phyloP scores from a whole-genome alignment of 805 yeast genomes.

The Candida gorgasii region DNA sequence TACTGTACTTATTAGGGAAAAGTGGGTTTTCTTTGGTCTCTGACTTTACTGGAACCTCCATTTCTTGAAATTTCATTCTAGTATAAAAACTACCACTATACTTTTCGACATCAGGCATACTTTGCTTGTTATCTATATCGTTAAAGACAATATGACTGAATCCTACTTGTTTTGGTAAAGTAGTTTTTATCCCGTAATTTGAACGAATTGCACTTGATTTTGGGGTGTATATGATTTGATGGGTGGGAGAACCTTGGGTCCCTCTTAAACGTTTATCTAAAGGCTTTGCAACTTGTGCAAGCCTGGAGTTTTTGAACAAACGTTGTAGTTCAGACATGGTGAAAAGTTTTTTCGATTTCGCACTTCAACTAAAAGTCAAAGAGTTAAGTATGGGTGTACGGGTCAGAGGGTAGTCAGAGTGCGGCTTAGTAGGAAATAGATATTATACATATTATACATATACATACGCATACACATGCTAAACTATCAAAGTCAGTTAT shows the following conservation, averaged over 20 bases:
- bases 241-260: conserved; percentile 52
- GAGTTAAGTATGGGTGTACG: too few relatives aligned
- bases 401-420: too few relatives aligned
- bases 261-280: conserved; percentile 33
- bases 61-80: conserved; percentile 66
- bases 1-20: conserved; percentile 35
- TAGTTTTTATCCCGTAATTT: conserved; percentile 74
- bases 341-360: conserved; percentile 9
- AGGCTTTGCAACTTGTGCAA: conserved; percentile 48
- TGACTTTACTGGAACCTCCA: conserved; percentile 52
- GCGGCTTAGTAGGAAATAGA: too few relatives aligned
- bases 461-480: not conserved
- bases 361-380: too few relatives aligned
- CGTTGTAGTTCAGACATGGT: conserved; percentile 31
- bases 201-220: conserved; percentile 62
- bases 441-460: too few relatives aligned
- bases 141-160: conserved; percentile 61
- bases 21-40: conserved; percentile 40
- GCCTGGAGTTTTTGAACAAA: conserved; percentile 40
- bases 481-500: conserved; percentile 3
- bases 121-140: conserved; percentile 65
- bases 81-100: conserved; percentile 60
- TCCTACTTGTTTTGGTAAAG: conserved; percentile 63
- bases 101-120: conserved; percentile 71
- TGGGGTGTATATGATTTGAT: conserved; percentile 71